Conservation (phyloP, 202 grass and related monocot genomes). For the Digitaria exilis region DNA sequence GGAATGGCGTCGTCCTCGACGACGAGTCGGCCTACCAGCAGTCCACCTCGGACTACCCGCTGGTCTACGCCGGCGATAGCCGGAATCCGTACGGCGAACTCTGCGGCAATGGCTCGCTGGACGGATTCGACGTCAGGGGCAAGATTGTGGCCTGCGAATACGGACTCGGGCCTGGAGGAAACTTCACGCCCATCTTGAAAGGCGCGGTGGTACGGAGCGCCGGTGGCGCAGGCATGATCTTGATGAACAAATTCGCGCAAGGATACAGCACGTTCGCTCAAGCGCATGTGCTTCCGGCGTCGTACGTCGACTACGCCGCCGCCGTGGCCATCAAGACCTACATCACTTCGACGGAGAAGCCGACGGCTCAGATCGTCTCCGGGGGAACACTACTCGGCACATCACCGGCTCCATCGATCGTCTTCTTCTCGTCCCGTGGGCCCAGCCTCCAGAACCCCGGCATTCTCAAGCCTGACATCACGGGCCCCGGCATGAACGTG, state of each 20-base stretch:
- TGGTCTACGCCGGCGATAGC: conserved; percentile 50
- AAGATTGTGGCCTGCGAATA: not conserved
- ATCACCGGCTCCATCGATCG: not conserved
- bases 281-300: not conserved
- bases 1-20: conserved; percentile 30
- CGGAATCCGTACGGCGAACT: not conserved
- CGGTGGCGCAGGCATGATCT: conserved; percentile 6
- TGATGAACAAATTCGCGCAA: not conserved
- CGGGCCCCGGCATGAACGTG: conserved; percentile 7
- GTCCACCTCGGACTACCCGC: conserved; percentile 1
- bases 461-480: conserved; percentile 14
- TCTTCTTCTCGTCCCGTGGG: not conserved
- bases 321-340: not conserved
- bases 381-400: not conserved
- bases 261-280: not conserved
- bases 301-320: conserved; percentile 11
- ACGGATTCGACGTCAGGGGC: conserved; percentile 50
- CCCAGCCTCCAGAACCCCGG: conserved; percentile 23
- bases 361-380: not conserved
- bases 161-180: not conserved
- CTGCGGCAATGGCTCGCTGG: conserved; percentile 49
- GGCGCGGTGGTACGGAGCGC: not conserved
- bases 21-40: conserved; percentile 62
- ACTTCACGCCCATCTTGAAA: not conserved
- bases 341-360: not conserved